Percentiles rank a stretch among this genome's conserved stretches.
Evolutionary conservation across 2,329 filamentous ascomycete genomes (phyloP).

Genomic region (Aspergillus chevalieri): DNA sequence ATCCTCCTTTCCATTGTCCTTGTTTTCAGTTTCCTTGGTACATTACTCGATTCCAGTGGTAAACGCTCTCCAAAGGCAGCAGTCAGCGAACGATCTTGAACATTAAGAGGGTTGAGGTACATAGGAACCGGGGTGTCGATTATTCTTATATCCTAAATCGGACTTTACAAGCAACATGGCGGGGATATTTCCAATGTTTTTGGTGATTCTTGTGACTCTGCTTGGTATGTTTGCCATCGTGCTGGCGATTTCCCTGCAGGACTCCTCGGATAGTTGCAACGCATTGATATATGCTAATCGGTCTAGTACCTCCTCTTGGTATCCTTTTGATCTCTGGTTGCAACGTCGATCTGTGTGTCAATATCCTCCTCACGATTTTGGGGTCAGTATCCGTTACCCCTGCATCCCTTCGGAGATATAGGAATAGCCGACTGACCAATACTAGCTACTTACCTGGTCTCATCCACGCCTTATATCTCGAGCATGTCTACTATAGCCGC

Average conservation of each 20-base stretch:
- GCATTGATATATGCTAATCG: conserved; percentile 7
- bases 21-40: conserved; percentile 20
- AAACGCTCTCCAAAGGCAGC: conserved; percentile 8
- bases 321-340: conserved; percentile 61
- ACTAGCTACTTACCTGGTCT: conserved; percentile 67
- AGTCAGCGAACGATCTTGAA: background rate
- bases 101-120: no score
- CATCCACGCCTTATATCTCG: conserved; percentile 72
- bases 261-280: background rate
- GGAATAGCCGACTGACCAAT: conserved; percentile 6
- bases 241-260: background rate
- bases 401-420: background rate
- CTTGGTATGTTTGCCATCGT: conserved; percentile 32
- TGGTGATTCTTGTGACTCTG: conserved; percentile 43
- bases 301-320: conserved; percentile 59
- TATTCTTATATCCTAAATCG: background rate
- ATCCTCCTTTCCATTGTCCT: conserved; percentile 21
- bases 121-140: no score
- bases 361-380: conserved; percentile 60
- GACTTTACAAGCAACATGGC: conserved; percentile 18
- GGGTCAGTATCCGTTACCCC: conserved; percentile 41
- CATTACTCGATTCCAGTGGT: conserved; percentile 11
- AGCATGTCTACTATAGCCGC: conserved; percentile 77
- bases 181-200: conserved; percentile 32
- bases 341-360: conserved; percentile 59